These are phyloP conservation scores for Fusarium vanettenii DNA, from an alignment of 2,329 filamentous ascomycete genomes.

Conservation along the genomic window DNA sequence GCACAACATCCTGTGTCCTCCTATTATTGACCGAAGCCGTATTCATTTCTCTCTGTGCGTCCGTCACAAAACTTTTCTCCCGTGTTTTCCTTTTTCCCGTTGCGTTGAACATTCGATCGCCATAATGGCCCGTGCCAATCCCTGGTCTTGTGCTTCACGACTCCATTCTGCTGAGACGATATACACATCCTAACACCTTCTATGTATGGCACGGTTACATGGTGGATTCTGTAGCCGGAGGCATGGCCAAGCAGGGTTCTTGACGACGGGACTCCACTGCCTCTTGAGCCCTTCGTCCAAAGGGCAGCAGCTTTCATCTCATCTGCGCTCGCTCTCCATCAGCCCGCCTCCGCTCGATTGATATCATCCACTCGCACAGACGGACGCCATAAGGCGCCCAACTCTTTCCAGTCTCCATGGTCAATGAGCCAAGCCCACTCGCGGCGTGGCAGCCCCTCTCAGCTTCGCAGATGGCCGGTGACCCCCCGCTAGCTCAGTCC, in stretches of 20 bases:
- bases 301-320: slow-evolving; percentile 15
- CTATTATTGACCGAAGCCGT: neutral
- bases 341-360: slow-evolving; percentile 25
- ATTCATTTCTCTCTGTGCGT: neutral
- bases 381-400: slow-evolving; percentile 25
- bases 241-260: slow-evolving; percentile 16
- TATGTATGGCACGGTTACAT: slow-evolving; percentile 29
- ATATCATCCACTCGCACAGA: slow-evolving; percentile 35
- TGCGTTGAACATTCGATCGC: slow-evolving; percentile 26
- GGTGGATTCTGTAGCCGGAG: slow-evolving; percentile 5
- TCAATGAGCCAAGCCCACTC: slow-evolving; percentile 24
- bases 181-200: slow-evolving; percentile 16
- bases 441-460: slow-evolving; percentile 27
- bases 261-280: slow-evolving; percentile 11
- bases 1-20: neutral
- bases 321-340: slow-evolving; percentile 12
- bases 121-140: slow-evolving; percentile 18
- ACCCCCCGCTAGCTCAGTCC: slow-evolving; percentile 30
- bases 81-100: slow-evolving; percentile 23
- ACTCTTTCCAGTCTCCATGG: slow-evolving; percentile 20
- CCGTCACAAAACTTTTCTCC: neutral
- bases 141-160: slow-evolving; percentile 13
- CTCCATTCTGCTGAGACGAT: slow-evolving; percentile 34
- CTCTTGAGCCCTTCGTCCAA: slow-evolving; percentile 1
- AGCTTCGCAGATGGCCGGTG: slow-evolving; percentile 26